Conservation (phyloP, 306 rosid genomes). For the Acmispon strigosus region DNA sequence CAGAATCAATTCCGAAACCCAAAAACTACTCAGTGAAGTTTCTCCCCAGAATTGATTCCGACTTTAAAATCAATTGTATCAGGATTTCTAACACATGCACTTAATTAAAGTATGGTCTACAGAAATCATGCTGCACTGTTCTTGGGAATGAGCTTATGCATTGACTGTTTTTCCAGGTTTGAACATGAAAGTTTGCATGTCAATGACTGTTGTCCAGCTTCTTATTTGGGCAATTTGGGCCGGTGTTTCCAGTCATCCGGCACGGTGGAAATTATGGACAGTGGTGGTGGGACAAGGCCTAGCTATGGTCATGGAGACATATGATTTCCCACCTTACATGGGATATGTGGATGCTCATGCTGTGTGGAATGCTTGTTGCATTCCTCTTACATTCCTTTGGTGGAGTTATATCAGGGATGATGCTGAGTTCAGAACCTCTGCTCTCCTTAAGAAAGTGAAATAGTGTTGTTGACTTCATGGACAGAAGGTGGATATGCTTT, state of each 20-base stretch:
- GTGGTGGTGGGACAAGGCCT: constrained; percentile 53
- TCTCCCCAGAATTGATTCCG: too few species aligned
- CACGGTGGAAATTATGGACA: constrained; percentile 66
- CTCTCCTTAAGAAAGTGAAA: constrained; percentile 63
- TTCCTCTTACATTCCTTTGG: constrained; percentile 79
- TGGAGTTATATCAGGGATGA: constrained; percentile 94
- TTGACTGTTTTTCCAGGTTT: constrained; percentile 49
- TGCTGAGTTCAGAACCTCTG: constrained; percentile 64
- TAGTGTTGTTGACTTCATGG: constrained; percentile 26
- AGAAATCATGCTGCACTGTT: background rate
- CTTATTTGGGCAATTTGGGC: constrained; percentile 84
- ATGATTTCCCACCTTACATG: constrained; percentile 82
- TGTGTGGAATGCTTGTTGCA: constrained; percentile 65
- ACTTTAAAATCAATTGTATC: too few species aligned
- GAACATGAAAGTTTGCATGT: constrained; percentile 65
- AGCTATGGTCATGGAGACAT: constrained; percentile 59
- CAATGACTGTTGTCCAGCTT: constrained; percentile 63
- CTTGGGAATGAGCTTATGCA: constrained; percentile 15
- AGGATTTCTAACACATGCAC: too few species aligned
- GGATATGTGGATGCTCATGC: constrained; percentile 92
- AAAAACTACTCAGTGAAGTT: too few species aligned
- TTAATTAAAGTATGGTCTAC: background rate
- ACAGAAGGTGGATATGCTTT: constrained; percentile 30
- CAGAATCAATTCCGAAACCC: too few species aligned
- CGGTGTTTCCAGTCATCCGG: constrained; percentile 46